These are phyloP conservation scores for Scalesia atractyloides DNA, from an alignment of 129 eudicot species.

Conservation along the genomic window DNA sequence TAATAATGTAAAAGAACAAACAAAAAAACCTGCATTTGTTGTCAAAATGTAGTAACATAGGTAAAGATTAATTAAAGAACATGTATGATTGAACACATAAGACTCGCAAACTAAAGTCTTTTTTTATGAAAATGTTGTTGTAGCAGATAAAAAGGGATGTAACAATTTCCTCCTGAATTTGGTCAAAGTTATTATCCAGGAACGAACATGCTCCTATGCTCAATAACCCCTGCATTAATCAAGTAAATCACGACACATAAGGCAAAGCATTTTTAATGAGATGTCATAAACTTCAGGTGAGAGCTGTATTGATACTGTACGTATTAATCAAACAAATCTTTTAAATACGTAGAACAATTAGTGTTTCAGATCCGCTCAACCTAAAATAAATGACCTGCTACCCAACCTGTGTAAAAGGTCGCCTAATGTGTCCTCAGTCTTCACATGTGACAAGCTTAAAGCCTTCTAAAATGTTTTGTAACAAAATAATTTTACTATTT, in stretches of 20 bases:
- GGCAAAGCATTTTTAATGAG: background rate
- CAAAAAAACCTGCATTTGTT: too few species aligned
- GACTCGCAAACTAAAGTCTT: constrained; percentile 3
- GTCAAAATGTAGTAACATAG: background rate
- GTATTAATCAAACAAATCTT: too few species aligned
- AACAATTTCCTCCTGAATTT: constrained; percentile 6
- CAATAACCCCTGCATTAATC: constrained; percentile 36
- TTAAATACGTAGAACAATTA: too few species aligned
- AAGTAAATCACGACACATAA: constrained; percentile 3
- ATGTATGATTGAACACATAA: background rate
- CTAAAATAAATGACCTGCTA: too few species aligned
- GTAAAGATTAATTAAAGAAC: background rate
- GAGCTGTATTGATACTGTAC: too few species aligned
- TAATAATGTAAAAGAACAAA: too few species aligned
- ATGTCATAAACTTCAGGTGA: too few species aligned
- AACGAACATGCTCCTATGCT: background rate
- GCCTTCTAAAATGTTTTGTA: too few species aligned
- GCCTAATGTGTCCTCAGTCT: background rate
- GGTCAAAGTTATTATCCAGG: constrained; percentile 4
- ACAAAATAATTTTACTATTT: too few species aligned
- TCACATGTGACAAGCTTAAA: too few species aligned
- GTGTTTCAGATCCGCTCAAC: too few species aligned
- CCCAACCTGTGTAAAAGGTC: background rate
- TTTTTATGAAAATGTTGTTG: background rate
- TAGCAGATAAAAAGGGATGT: constrained; percentile 12